These are phyloP conservation scores for Piper longum DNA, from an alignment of 164 flowering plant species.

Conservation along the genomic window DNA sequence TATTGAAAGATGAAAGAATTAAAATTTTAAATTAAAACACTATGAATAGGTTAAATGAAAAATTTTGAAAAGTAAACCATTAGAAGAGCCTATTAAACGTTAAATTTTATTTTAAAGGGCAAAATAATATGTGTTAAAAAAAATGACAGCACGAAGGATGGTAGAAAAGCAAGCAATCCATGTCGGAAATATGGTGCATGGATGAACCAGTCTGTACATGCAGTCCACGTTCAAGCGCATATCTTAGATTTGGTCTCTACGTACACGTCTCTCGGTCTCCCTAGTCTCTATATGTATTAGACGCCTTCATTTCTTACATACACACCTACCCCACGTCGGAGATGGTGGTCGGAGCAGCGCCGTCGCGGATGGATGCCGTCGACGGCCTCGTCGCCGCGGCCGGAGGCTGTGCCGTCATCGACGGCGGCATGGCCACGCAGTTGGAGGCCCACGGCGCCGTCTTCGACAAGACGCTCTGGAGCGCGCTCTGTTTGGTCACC, in stretches of 20 bases:
- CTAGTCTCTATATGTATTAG: not conserved
- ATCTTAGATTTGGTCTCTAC: not conserved
- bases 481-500: slow-evolving; percentile 68
- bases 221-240: slow-evolving; percentile 1
- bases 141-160: too few relatives aligned
- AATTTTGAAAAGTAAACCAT: too few relatives aligned
- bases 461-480: slow-evolving; percentile 81
- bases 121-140: too few relatives aligned
- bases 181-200: not conserved
- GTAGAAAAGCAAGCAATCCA: too few relatives aligned
- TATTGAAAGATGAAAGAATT: too few relatives aligned
- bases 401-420: slow-evolving; percentile 77
- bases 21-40: too few relatives aligned
- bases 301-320: not conserved
- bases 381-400: slow-evolving; percentile 54
- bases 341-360: slow-evolving; percentile 3
- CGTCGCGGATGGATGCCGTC: slow-evolving; percentile 11
- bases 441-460: slow-evolving; percentile 68
- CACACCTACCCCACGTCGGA: slow-evolving; percentile 5
- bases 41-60: too few relatives aligned
- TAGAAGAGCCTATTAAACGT: too few relatives aligned
- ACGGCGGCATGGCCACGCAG: slow-evolving; percentile 92
- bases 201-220: not conserved
- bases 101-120: too few relatives aligned
- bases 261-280: not conserved